A percentile compares a stretch with the other conserved stretches of the same genome.
phyloP scores from a whole-genome alignment of 1,139 yeast species.

The Suhomyces maxii region DNA sequence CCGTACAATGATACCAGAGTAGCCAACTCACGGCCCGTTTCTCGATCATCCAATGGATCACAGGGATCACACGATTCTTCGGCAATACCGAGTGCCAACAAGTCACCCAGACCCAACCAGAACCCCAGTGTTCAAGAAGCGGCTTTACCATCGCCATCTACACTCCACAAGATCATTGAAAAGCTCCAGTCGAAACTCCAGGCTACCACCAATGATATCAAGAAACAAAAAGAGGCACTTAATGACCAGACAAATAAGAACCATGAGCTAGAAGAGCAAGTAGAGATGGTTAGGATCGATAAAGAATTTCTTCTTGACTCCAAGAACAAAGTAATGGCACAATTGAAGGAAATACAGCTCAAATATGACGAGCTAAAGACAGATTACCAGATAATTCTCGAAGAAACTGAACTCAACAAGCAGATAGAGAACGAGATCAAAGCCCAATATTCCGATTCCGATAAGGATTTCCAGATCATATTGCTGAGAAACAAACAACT shows the following conservation, averaged over 20 bases:
- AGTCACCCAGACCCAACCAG: slow-evolving; percentile 1
- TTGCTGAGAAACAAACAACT: slow-evolving; percentile 33
- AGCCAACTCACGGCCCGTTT: neutral
- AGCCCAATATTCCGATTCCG: slow-evolving; percentile 16
- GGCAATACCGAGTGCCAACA: neutral
- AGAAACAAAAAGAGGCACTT: slow-evolving; percentile 22
- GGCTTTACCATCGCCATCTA: slow-evolving; percentile 2
- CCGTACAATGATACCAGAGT: neutral
- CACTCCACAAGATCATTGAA: slow-evolving; percentile 36
- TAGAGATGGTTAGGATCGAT: slow-evolving; percentile 58
- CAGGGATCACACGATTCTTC: neutral
- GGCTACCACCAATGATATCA: slow-evolving; percentile 31
- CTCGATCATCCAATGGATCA: neutral
- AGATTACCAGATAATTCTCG: slow-evolving; percentile 45
- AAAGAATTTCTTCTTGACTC: slow-evolving; percentile 50
- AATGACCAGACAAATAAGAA: slow-evolving; percentile 17
- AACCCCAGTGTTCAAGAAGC: neutral
- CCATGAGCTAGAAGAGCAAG: slow-evolving; percentile 32
- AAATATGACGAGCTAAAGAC: slow-evolving; percentile 39
- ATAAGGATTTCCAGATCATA: slow-evolving; percentile 20
- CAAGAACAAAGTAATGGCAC: slow-evolving; percentile 33
- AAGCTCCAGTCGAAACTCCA: slow-evolving; percentile 44
- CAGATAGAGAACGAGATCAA: slow-evolving; percentile 41
- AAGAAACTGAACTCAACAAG: slow-evolving; percentile 46
- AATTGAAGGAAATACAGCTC: slow-evolving; percentile 29